Evolutionary conservation across 2,329 filamentous ascomycete genomes (phyloP).

Genomic region (Macrophomina pseudophaseolina): DNA sequence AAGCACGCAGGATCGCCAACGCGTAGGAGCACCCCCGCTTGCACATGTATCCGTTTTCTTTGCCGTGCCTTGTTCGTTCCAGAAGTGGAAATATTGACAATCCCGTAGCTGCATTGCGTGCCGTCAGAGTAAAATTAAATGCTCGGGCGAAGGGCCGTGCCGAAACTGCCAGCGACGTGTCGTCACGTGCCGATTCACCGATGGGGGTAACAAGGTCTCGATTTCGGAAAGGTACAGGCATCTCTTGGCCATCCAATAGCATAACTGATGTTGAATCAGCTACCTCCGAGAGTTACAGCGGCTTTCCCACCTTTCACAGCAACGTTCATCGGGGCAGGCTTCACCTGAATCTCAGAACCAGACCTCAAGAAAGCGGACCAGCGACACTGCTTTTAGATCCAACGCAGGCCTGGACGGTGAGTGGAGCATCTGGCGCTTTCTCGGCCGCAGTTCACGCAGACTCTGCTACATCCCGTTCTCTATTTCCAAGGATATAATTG

Average conservation of each 20-base stretch:
- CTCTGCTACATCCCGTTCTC: background rate
- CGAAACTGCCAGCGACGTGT: background rate
- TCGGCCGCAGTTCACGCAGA: too few relatives aligned
- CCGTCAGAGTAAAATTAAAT: slow-evolving; percentile 9
- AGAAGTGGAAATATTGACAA: background rate
- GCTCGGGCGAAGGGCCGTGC: slow-evolving; percentile 1
- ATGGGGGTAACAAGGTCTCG: background rate
- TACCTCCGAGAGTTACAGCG: slow-evolving; percentile 9
- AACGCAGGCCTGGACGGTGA: background rate
- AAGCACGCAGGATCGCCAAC: slow-evolving; percentile 1
- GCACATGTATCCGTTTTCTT: too few relatives aligned
- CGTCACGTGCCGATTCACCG: slow-evolving; percentile 2
- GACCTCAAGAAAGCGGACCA: background rate
- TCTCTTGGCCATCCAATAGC: background rate
- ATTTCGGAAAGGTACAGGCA: background rate
- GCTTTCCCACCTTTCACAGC: background rate
- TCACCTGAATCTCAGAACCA: background rate
- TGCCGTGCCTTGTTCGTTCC: background rate
- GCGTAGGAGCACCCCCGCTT: background rate
- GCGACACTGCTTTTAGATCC: background rate
- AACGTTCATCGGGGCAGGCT: background rate
- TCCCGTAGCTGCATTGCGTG: background rate
- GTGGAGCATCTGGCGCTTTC: background rate
- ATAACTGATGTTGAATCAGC: background rate
- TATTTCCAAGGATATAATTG: background rate